Percentiles rank a stretch among this genome's conserved stretches.
Conservation (phyloP, 495 filamentous ascomycete species). For the Chaetomium cochliodes region DNA sequence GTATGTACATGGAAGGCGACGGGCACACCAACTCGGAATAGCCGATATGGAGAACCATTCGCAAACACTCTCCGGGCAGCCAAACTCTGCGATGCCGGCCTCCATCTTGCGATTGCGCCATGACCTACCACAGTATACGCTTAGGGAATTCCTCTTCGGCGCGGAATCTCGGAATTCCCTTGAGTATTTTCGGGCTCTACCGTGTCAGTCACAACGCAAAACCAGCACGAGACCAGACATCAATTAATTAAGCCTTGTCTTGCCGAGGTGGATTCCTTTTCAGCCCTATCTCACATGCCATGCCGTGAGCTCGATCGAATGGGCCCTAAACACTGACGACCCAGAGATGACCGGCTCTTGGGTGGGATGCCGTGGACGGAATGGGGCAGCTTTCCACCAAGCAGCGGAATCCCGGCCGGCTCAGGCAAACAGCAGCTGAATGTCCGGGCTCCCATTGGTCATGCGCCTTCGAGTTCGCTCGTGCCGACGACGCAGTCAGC, state of each 20-base stretch:
- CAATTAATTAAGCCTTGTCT: background rate
- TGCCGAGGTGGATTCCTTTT: constrained; percentile 8
- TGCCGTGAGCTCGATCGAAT: background rate
- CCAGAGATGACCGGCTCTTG: background rate
- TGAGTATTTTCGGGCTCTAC: background rate
- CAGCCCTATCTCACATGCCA: constrained; percentile 10
- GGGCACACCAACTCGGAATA: background rate
- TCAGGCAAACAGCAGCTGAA: background rate
- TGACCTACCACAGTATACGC: background rate
- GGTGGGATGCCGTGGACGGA: background rate
- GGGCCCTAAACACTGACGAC: background rate
- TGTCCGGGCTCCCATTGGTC: background rate
- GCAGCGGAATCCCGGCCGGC: background rate
- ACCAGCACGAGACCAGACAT: background rate
- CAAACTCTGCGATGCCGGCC: background rate
- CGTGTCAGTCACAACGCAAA: background rate
- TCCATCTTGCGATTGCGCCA: background rate
- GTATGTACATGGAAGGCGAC: too few relatives aligned
- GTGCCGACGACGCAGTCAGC: background rate
- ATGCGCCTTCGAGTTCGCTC: background rate
- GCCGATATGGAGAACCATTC: constrained; percentile 1
- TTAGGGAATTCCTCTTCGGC: too few relatives aligned
- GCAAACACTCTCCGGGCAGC: background rate
- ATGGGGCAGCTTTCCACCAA: constrained; percentile 4
- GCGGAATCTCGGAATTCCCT: background rate